Evolutionary conservation across 352 stramenopile genomes (phyloP).

Genomic region (Pilasporangium apinafurcum): DNA sequence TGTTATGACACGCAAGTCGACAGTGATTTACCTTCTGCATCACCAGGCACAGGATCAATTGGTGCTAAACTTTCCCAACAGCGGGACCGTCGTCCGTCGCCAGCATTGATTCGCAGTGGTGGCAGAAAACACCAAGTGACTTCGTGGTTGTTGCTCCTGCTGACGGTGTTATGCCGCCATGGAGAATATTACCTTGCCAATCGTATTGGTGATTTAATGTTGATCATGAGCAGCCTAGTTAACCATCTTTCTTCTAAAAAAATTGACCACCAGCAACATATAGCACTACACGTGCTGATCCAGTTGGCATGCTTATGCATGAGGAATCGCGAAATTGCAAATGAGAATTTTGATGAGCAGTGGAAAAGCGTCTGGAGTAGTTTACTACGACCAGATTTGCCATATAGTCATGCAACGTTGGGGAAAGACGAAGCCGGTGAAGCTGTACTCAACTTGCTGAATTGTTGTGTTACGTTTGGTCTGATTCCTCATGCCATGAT

Average conservation of each 20-base stretch:
- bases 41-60: too few species aligned
- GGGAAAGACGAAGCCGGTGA: slow-evolving; percentile 36
- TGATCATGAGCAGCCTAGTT: slow-evolving; percentile 34
- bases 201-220: slow-evolving; percentile 54
- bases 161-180: slow-evolving; percentile 37
- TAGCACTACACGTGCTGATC: slow-evolving; percentile 39
- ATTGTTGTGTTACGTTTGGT: slow-evolving; percentile 32
- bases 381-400: slow-evolving; percentile 46
- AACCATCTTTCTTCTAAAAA: slow-evolving; percentile 39
- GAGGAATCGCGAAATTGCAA: slow-evolving; percentile 19
- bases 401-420: slow-evolving; percentile 37
- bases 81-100: too few species aligned
- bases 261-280: slow-evolving; percentile 36
- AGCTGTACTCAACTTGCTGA: slow-evolving; percentile 39
- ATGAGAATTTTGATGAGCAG: slow-evolving; percentile 27
- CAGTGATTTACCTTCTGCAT: slow-evolving; percentile 12
- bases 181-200: slow-evolving; percentile 47
- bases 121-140: slow-evolving; percentile 26
- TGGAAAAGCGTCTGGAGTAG: slow-evolving; percentile 40
- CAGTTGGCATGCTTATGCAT: slow-evolving; percentile 37
- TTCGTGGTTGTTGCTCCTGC: slow-evolving; percentile 38
- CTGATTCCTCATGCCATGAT: slow-evolving; percentile 30
- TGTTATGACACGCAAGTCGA: slow-evolving; percentile 18
- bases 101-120: slow-evolving; percentile 17
- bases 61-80: too few species aligned